A percentile compares a stretch with the other conserved stretches of the same genome.
phyloP scores from a whole-genome alignment of 768 basidiomycete genomes.

The Lentinula detonsa region DNA sequence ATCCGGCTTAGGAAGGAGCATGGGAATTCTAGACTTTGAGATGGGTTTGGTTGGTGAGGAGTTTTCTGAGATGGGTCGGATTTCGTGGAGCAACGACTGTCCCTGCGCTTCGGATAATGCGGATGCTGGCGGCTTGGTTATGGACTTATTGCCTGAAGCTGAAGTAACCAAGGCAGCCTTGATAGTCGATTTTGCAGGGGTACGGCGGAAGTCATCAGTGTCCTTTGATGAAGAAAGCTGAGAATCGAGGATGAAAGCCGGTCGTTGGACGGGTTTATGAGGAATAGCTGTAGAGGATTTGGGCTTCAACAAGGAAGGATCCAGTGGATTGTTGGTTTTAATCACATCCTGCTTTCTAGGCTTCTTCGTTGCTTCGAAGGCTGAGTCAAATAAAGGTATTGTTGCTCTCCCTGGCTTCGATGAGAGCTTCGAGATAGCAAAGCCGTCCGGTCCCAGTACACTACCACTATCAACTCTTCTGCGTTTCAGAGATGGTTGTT shows the following conservation, averaged over 20 bases:
- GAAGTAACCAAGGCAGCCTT: background rate
- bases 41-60: background rate
- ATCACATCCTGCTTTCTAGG: background rate
- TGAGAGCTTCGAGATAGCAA: background rate
- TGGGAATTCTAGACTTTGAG: background rate
- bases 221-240: background rate
- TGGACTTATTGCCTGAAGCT: background rate
- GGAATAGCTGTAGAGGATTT: background rate
- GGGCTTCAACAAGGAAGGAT: background rate
- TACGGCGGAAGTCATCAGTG: background rate
- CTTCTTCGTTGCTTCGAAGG: background rate
- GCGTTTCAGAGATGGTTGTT: background rate
- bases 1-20: background rate
- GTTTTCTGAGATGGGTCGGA: background rate
- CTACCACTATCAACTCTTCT: background rate
- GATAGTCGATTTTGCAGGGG: background rate
- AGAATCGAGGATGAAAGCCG: background rate
- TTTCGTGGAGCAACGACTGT: background rate
- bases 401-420: background rate
- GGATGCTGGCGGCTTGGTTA: background rate
- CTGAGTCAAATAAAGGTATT: background rate
- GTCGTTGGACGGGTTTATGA: background rate
- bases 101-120: background rate
- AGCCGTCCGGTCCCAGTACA: background rate
- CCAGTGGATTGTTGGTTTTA: background rate